These are phyloP conservation scores for Wickerhamiella vanderwaltii DNA, from an alignment of 805 yeast species.

Conservation along the genomic window DNA sequence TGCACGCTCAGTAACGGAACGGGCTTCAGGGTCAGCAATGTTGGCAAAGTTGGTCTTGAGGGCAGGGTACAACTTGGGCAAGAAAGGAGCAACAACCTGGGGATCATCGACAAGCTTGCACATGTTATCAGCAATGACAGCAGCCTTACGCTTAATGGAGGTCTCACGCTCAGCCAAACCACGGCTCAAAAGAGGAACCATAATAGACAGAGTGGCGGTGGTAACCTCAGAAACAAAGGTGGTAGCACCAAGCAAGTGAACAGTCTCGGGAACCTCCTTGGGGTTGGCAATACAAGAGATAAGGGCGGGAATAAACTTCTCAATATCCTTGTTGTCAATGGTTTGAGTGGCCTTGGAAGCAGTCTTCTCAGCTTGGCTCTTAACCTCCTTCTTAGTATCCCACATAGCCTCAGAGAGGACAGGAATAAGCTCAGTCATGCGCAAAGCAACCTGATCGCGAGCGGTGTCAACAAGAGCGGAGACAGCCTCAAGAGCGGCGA, in stretches of 20 bases:
- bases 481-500: conserved; percentile 74
- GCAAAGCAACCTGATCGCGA: conserved; percentile 88
- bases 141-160: conserved; percentile 98
- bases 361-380: conserved; percentile 90
- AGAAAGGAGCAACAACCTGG: conserved; percentile 99
- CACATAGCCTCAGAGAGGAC: conserved; percentile 98
- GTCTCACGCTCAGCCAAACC: conserved; percentile 99
- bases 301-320: conserved; percentile 96
- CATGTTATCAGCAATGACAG: conserved; percentile 99
- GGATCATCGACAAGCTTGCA: conserved; percentile 99
- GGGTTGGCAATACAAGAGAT: conserved; percentile 96
- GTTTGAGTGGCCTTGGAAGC: conserved; percentile 95
- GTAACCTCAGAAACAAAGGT: conserved; percentile 99
- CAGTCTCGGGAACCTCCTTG: conserved; percentile 96
- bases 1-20: conserved; percentile 96
- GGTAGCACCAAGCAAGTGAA: conserved; percentile 97
- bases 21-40: conserved; percentile 99
- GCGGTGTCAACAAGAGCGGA: conserved; percentile 86
- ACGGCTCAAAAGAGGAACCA: conserved; percentile 97
- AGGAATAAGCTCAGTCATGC: conserved; percentile 99
- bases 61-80: conserved; percentile 90
- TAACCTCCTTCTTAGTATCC: conserved; percentile 99
- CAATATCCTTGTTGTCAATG: conserved; percentile 98
- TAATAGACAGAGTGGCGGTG: conserved; percentile 97
- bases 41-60: conserved; percentile 85